phyloP scores from a whole-genome alignment of 768 basidiomycete species.

The Suillus paluster region DNA sequence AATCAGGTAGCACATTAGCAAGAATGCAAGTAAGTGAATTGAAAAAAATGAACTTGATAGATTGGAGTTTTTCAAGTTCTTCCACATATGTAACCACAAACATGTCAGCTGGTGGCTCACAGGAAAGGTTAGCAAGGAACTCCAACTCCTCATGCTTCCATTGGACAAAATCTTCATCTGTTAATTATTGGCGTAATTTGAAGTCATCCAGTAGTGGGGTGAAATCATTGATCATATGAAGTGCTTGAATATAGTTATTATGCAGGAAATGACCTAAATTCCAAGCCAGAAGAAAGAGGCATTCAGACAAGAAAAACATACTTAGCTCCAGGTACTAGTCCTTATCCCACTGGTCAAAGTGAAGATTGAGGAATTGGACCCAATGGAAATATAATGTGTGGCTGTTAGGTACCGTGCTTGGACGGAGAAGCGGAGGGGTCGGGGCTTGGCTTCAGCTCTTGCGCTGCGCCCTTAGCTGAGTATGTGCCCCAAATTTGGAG shows the following conservation, averaged over 20 bases:
- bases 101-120: conserved; percentile 23
- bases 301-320: too few species aligned
- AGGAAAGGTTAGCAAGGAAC: background rate
- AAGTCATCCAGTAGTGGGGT: background rate
- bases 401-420: too few species aligned
- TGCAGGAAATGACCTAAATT: conserved; percentile 14
- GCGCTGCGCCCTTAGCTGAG: too few species aligned
- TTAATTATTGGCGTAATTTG: background rate
- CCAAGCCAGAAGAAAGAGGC: too few species aligned
- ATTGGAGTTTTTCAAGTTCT: conserved; percentile 3
- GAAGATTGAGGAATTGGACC: conserved; percentile 14
- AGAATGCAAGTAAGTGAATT: background rate
- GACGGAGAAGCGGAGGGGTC: too few species aligned
- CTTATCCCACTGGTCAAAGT: conserved; percentile 13
- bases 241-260: conserved; percentile 22
- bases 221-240: conserved; percentile 11
- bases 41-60: background rate
- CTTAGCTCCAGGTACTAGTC: conserved; percentile 10
- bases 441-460: too few species aligned
- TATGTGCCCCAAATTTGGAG: too few species aligned
- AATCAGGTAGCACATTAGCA: background rate
- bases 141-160: conserved; percentile 4
- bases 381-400: conserved; percentile 21
- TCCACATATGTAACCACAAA: conserved; percentile 14
- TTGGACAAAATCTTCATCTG: background rate